Percentiles rank a stretch among this genome's conserved stretches.
Conservation (phyloP, 1,284 basidiomycete genomes). For the Ustilago hordei region DNA sequence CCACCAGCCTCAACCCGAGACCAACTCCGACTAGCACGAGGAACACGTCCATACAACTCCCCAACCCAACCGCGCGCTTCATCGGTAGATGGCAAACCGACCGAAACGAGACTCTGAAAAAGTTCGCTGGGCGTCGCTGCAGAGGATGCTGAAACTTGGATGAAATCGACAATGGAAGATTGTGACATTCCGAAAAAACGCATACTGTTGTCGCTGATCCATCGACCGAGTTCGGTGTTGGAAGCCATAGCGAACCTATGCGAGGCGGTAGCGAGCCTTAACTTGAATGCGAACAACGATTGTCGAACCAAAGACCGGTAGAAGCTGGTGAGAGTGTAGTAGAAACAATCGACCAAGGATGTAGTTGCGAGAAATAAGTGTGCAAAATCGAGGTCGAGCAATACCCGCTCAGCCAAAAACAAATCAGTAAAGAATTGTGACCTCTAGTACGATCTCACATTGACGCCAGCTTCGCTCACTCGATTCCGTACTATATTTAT, state of each 20-base stretch:
- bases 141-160: conserved; percentile 75
- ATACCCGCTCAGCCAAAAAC: conserved; percentile 1
- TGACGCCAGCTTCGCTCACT: no score
- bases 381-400: conserved; percentile 3
- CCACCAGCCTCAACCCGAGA: conserved; percentile 72
- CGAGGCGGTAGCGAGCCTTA: not conserved
- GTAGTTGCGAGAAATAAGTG: not conserved
- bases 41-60: conserved; percentile 81
- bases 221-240: conserved; percentile 52
- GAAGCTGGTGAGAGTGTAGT: no score
- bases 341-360: not conserved
- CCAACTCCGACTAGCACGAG: conserved; percentile 75
- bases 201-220: conserved; percentile 64
- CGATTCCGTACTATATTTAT: not conserved
- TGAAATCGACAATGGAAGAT: conserved; percentile 59
- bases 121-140: conserved; percentile 84
- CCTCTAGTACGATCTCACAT: no score
- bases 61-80: conserved; percentile 83
- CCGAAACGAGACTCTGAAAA: conserved; percentile 79
- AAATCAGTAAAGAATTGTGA: not conserved
- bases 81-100: conserved; percentile 82
- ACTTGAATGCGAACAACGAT: no score
- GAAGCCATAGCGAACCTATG: conserved; percentile 14
- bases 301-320: not conserved
- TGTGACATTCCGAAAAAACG: conserved; percentile 64